A percentile compares a stretch with the other conserved stretches of the same genome.
Conservation (phyloP, 2,329 filamentous ascomycete species). For the Aspergillus novoparasiticus region DNA sequence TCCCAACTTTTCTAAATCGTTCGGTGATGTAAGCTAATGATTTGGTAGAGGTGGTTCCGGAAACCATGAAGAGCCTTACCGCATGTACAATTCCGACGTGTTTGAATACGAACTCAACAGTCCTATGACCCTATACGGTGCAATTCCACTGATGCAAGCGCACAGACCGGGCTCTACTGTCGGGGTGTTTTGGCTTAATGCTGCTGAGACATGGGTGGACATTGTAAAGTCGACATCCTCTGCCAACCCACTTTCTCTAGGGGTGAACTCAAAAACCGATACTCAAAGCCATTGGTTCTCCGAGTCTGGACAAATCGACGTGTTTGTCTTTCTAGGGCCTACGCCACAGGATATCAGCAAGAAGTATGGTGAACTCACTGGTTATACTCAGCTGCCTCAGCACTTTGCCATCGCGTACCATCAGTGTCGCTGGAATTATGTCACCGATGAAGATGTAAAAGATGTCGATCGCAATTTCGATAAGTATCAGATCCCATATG, state of each 20-base stretch:
- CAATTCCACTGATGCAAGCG: conserved; percentile 97
- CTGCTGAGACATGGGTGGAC: conserved; percentile 96
- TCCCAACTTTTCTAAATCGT: background rate
- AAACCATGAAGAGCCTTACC: conserved; percentile 85
- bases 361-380: conserved; percentile 85
- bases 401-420: conserved; percentile 93
- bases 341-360: conserved; percentile 79
- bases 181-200: conserved; percentile 96
- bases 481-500: conserved; percentile 92
- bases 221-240: conserved; percentile 77
- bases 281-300: conserved; percentile 98
- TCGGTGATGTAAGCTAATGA: conserved; percentile 22
- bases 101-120: conserved; percentile 98
- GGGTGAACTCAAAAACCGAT: conserved; percentile 67
- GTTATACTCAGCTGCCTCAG: conserved; percentile 86
- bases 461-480: conserved; percentile 97
- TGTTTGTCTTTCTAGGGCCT: conserved; percentile 93
- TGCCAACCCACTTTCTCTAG: conserved; percentile 76
- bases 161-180: conserved; percentile 92
- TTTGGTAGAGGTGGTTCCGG: conserved; percentile 69
- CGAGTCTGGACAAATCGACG: conserved; percentile 83
- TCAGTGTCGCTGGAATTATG: conserved; percentile 98
- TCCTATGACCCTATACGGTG: conserved; percentile 97
- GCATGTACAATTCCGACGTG: conserved; percentile 93
- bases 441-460: conserved; percentile 94